Percentiles rank a stretch among this genome's conserved stretches.
Conservation (phyloP, 495 filamentous ascomycete species). For the Podospora tetraspora region DNA sequence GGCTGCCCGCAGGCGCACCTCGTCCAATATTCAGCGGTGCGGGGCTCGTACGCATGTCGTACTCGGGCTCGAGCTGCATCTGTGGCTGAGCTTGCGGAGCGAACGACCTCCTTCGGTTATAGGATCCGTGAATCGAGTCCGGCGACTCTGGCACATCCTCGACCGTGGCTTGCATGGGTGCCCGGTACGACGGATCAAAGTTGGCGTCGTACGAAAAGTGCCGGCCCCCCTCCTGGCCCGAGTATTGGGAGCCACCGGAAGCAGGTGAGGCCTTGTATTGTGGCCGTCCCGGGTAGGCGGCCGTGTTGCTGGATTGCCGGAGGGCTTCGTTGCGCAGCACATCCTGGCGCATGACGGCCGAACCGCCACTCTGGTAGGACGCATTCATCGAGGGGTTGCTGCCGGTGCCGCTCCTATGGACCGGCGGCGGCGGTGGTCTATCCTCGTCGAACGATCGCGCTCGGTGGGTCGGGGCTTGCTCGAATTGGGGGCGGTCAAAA, state of each 20-base stretch:
- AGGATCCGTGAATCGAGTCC: slow-evolving; percentile 30
- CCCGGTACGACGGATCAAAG: slow-evolving; percentile 39
- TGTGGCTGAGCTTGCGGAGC: slow-evolving; percentile 27
- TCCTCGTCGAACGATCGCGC: slow-evolving; percentile 25
- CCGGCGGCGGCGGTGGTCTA: slow-evolving; percentile 43
- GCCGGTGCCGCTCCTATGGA: slow-evolving; percentile 37
- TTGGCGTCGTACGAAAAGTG: slow-evolving; percentile 47
- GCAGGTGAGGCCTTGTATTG: slow-evolving; percentile 39
- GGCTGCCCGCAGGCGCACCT: slow-evolving; percentile 33
- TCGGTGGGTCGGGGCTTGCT: slow-evolving; percentile 5
- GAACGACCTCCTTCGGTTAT: slow-evolving; percentile 42
- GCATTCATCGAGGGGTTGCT: slow-evolving; percentile 34
- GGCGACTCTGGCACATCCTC: slow-evolving; percentile 59
- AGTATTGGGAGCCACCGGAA: slow-evolving; percentile 26
- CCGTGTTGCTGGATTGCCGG: slow-evolving; percentile 33
- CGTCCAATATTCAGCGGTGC: slow-evolving; percentile 45
- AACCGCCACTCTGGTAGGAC: slow-evolving; percentile 30
- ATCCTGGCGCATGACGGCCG: slow-evolving; percentile 43
- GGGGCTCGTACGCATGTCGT: slow-evolving; percentile 38
- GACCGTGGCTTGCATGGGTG: slow-evolving; percentile 60
- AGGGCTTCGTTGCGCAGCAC: slow-evolving; percentile 46
- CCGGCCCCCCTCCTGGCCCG: slow-evolving; percentile 31
- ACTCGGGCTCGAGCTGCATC: slow-evolving; percentile 27
- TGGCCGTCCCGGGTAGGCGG: slow-evolving; percentile 43
- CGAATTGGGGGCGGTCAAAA: slow-evolving; percentile 17